A percentile compares a stretch with the other conserved stretches of the same genome.
Evolutionary conservation across 2,329 filamentous ascomycete genomes (phyloP).

Genomic region (Myotisia sp.): DNA sequence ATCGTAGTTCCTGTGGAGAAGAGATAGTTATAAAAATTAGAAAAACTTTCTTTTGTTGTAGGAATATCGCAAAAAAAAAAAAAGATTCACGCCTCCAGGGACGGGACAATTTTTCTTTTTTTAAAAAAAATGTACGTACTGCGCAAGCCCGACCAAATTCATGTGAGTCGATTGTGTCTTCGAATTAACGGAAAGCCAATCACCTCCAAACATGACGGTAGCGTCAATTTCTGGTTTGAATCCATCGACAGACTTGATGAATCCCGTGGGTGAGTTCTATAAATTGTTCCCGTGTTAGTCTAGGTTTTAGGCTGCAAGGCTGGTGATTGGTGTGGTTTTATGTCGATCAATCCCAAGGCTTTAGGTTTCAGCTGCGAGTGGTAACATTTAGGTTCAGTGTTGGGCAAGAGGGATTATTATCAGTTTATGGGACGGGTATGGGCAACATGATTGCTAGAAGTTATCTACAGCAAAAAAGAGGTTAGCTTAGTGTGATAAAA

Average conservation of each 20-base stretch:
- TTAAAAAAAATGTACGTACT: background rate
- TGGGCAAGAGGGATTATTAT: too few species aligned
- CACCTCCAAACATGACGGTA: conserved; percentile 2
- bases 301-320: too few species aligned
- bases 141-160: conserved; percentile 4
- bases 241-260: conserved; percentile 4
- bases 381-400: too few species aligned
- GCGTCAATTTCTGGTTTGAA: conserved; percentile 6
- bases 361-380: too few species aligned
- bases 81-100: background rate
- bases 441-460: too few species aligned
- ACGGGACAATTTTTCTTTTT: too few species aligned
- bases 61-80: background rate
- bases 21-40: background rate
- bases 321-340: too few species aligned
- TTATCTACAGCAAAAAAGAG: too few species aligned
- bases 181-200: conserved; percentile 2
- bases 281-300: conserved; percentile 1
- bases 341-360: too few species aligned
- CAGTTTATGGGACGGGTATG: too few species aligned
- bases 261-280: conserved; percentile 2
- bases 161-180: background rate
- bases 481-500: too few species aligned
- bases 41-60: too few species aligned
- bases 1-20: conserved; percentile 2